Base-by-base conservation (phyloP, 2,329 filamentous ascomycete species). In the Alternaria triticimaculans region DNA sequence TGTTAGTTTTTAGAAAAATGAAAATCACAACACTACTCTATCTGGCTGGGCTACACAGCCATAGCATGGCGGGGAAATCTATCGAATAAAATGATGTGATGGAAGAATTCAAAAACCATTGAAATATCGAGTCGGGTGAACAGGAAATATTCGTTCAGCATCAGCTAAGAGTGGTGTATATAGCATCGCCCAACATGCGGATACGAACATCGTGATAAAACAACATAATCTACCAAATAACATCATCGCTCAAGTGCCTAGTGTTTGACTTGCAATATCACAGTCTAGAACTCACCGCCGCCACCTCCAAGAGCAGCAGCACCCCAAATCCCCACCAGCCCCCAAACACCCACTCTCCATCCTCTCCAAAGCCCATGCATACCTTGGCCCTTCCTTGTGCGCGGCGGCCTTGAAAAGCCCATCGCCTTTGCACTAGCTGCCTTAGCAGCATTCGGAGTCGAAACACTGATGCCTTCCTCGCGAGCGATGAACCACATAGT, bases 401-500 rank as follows among this genome's bases (percentile, higher is more conserved):
- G 82, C 50, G 77, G 67, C 50, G 79, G 79, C 60, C 65, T 71
- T 64, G 67, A 73, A 48, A 73, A 81, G 60, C 71, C 78, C 72
- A 62, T 62, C 6, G 66, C 59, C 49, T 71, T 70, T 26, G 67
- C 66, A 57, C 70, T 81, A 44, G 73, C 69, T 1, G 68, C 67
- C 23, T 72, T 72, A 6, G 64, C 60, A 1, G 72, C 55, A 20
- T 62, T 68, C 3, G 76, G 69, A 1, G 74, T 62, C 15, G 80
- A 64, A 53, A 79, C 71, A 54, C 82, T 72, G 83, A 63, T 82
- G 8, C 96, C 96, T 79, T 99, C 96, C 72, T 96, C 92, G 37
- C 90, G 87, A 1, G 92, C 86, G 65, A 99, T 96, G 64, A 88
- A 88, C 85, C 93, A 95, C 87, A 97, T 94, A 3, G 95, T 97